These are phyloP conservation scores for Globisporangium solare DNA, from an alignment of 352 stramenopile species.

Conservation along the genomic window DNA sequence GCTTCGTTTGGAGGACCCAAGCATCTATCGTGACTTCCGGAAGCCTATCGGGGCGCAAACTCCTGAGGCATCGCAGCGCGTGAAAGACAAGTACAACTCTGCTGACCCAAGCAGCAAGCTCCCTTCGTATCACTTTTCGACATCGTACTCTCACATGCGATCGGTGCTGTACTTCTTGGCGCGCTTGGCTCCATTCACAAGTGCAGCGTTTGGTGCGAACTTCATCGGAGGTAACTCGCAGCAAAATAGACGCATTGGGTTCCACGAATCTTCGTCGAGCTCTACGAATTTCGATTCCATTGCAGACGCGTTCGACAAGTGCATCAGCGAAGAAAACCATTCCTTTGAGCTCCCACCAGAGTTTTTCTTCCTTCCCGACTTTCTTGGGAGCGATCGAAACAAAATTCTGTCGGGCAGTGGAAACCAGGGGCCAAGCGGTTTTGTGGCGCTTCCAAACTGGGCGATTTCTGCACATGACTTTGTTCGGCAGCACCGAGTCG, in stretches of 20 bases:
- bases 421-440: constrained; percentile 51
- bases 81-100: constrained; percentile 37
- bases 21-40: constrained; percentile 94
- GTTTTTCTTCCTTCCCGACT: constrained; percentile 77
- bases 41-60: constrained; percentile 95
- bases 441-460: constrained; percentile 95
- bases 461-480: constrained; percentile 95
- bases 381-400: constrained; percentile 63
- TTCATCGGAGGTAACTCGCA: constrained; percentile 7
- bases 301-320: constrained; percentile 46
- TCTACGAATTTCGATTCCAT: constrained; percentile 56
- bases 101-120: constrained; percentile 43
- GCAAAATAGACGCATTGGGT: background rate
- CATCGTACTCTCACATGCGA: constrained; percentile 64
- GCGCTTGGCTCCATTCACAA: constrained; percentile 63
- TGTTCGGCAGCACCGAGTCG: constrained; percentile 92
- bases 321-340: constrained; percentile 47
- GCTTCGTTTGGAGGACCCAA: constrained; percentile 91
- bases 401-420: constrained; percentile 51
- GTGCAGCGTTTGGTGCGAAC: constrained; percentile 32
- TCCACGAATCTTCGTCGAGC: background rate
- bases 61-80: constrained; percentile 32
- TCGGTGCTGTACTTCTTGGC: constrained; percentile 77
- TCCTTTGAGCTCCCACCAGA: constrained; percentile 75
- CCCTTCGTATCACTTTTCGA: constrained; percentile 71